Conservation (phyloP, 140 eudicot species). For the Anethum foeniculum region DNA sequence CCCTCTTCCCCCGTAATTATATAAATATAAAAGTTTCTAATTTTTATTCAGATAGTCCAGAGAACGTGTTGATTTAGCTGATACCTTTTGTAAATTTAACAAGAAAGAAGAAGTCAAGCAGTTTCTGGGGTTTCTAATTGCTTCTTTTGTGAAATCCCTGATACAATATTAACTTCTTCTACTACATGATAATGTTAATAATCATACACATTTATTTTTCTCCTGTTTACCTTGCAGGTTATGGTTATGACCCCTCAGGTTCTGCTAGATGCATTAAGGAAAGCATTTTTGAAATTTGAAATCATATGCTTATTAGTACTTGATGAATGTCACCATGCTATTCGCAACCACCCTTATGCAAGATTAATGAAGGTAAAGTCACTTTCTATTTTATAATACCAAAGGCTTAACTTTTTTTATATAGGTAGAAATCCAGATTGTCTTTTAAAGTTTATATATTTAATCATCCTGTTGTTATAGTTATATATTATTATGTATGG, state of each 20-base stretch:
- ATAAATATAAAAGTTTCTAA: neutral
- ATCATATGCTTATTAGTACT: slow-evolving; percentile 45
- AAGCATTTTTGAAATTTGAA: slow-evolving; percentile 45
- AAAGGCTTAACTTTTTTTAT: neutral
- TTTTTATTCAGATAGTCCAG: neutral
- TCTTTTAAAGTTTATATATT: neutral
- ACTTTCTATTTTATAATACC: neutral
- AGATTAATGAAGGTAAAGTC: slow-evolving; percentile 62
- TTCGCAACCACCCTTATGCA: slow-evolving; percentile 73
- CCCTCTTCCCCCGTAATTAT: neutral
- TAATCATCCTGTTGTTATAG: neutral
- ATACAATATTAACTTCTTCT: neutral
- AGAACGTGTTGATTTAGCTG: neutral
- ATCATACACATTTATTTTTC: neutral
- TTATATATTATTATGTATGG: neutral
- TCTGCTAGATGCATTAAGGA: slow-evolving; percentile 70
- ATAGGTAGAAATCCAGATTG: neutral
- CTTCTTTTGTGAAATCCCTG: neutral
- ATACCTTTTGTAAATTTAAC: neutral
- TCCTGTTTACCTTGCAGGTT: slow-evolving; percentile 30
- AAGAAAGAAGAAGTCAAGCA: neutral
- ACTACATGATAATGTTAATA: neutral
- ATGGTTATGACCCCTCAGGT: slow-evolving; percentile 88
- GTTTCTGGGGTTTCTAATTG: neutral
- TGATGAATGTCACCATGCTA: slow-evolving; percentile 75